Percentiles rank a stretch among this genome's conserved stretches.
Evolutionary conservation across 2,329 filamentous ascomycete species (phyloP).

Genomic region (Diaporthe sp.): DNA sequence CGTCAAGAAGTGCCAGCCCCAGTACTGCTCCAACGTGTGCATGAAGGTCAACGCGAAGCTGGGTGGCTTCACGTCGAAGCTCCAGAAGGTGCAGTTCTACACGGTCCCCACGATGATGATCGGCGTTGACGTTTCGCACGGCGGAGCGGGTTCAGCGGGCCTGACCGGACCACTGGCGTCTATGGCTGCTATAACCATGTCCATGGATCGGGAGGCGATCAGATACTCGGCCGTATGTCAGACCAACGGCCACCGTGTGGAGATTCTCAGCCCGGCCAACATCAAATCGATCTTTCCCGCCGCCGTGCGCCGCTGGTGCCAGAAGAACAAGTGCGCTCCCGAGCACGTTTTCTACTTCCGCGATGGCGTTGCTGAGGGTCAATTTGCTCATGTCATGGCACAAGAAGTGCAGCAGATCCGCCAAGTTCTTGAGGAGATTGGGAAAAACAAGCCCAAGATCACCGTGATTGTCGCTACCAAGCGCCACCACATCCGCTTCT

Average conservation of each 20-base stretch:
- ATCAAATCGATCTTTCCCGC: constrained; percentile 73
- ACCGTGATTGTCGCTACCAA: constrained; percentile 92
- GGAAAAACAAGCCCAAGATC: constrained; percentile 67
- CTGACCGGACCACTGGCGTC: constrained; percentile 60
- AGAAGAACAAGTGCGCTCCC: constrained; percentile 66
- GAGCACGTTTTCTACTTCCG: constrained; percentile 90
- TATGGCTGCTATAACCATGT: constrained; percentile 88
- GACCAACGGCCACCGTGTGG: constrained; percentile 83
- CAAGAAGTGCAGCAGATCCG: constrained; percentile 82
- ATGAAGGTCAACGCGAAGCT: constrained; percentile 99
- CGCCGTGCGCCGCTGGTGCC: constrained; percentile 73
- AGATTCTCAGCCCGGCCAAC: constrained; percentile 79
- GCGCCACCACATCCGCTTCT: constrained; percentile 93
- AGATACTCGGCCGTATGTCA: constrained; percentile 83
- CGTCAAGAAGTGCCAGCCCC: constrained; percentile 74
- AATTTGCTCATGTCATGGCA: constrained; percentile 83
- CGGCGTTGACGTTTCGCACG: constrained; percentile 91
- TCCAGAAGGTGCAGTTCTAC: constrained; percentile 54
- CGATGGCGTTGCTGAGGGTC: constrained; percentile 89
- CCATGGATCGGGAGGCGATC: constrained; percentile 76
- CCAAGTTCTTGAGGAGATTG: constrained; percentile 58
- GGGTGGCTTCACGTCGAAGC: constrained; percentile 78
- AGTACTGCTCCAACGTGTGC: constrained; percentile 92
- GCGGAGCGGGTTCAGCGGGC: constrained; percentile 71
- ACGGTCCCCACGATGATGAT: constrained; percentile 80